Percentiles rank a stretch among this genome's conserved stretches.
These are phyloP conservation scores for Saccharomyces hybrid DNA, from an alignment of 1,139 yeast species.

Conservation along the genomic window DNA sequence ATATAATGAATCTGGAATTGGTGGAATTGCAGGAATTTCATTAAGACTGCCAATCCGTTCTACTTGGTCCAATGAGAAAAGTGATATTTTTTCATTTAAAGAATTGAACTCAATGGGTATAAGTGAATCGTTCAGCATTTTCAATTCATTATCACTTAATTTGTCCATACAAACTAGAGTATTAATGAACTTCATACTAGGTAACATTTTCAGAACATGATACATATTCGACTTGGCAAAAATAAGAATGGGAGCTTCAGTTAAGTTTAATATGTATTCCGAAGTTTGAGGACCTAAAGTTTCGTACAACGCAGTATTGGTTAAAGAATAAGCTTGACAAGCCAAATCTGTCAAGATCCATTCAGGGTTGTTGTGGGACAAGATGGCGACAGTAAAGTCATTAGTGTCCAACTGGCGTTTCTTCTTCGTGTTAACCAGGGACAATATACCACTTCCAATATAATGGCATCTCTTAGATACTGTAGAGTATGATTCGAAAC, in stretches of 20 bases:
- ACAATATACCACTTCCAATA: slow-evolving; percentile 60
- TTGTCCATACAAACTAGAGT: slow-evolving; percentile 48
- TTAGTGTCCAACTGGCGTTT: slow-evolving; percentile 31
- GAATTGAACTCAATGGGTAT: slow-evolving; percentile 14
- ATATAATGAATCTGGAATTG: slow-evolving; percentile 46
- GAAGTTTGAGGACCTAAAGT: slow-evolving; percentile 57
- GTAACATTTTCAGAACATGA: slow-evolving; percentile 37
- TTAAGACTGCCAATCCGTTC: slow-evolving; percentile 46
- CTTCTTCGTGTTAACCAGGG: slow-evolving; percentile 39
- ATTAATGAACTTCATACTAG: slow-evolving; percentile 33
- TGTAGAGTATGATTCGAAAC: slow-evolving; percentile 41
- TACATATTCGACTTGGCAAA: slow-evolving; percentile 43
- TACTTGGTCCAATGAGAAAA: slow-evolving; percentile 47
- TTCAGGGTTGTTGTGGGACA: slow-evolving; percentile 50
- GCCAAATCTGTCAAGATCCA: slow-evolving; percentile 60
- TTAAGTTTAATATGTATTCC: slow-evolving; percentile 47
- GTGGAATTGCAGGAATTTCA: slow-evolving; percentile 42
- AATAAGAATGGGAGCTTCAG: slow-evolving; percentile 49
- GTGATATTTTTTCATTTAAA: slow-evolving; percentile 22
- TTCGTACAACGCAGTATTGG: slow-evolving; percentile 55
- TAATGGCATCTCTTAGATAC: slow-evolving; percentile 39
- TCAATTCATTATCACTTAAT: slow-evolving; percentile 36
- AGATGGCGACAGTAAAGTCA: slow-evolving; percentile 45
- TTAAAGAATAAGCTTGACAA: slow-evolving; percentile 42
- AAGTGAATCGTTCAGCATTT: slow-evolving; percentile 20